Evolutionary conservation across 2,329 filamentous ascomycete genomes (phyloP), one percentile per base, ranked within the genome.

Genomic region (Phyllosticta citrichinensis): DNA sequence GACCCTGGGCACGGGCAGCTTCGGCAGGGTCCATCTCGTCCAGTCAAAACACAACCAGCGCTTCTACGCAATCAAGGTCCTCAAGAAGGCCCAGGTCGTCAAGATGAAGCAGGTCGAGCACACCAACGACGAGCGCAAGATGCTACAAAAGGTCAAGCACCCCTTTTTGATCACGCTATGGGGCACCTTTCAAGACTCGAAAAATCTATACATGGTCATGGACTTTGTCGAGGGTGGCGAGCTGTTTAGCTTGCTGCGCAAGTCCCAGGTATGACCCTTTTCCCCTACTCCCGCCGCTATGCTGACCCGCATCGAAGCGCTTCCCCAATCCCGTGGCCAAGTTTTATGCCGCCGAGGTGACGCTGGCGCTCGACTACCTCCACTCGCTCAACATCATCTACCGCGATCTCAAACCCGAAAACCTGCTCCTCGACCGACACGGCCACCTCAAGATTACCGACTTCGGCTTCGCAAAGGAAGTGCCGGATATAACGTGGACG

Each of bases 31-130:
- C 53, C 94, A 99, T 73, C 80, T 99, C 63, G 94, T 97, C 58
- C 94, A 97, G 77, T 97, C 92, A 66, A 94, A 92, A 76, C 94
- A 99, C 78, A 99, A 99, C 75, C 89, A 96, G 77, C 87, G 94
- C 64, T 99, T 92, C 80, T 99, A 99, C 77, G 94, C 94, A 54
- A 87, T 99, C 76, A 99, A 99, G 79, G 94, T 99, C 66, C 79
- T 99, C 76, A 99, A 99, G 76, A 99, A 99, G 82, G 87, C 87
- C 56, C 94, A 99, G 77, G 93, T 99, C 60, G 91, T 99, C 75
- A 96, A 96, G 80, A 97, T 99, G 94, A 99, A 99, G 83, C 94
- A 99, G 77, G 91, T 99, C 63, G 94, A 99, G 77, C 94, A 99
- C 78, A 99, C 94, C 67, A 99, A 99, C 71, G 94, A 99, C 76